Percentiles rank a stretch among this genome's conserved stretches.
These are phyloP conservation scores for Claviceps lovelessii DNA, from an alignment of 2,329 filamentous ascomycete species.

Conservation along the genomic window DNA sequence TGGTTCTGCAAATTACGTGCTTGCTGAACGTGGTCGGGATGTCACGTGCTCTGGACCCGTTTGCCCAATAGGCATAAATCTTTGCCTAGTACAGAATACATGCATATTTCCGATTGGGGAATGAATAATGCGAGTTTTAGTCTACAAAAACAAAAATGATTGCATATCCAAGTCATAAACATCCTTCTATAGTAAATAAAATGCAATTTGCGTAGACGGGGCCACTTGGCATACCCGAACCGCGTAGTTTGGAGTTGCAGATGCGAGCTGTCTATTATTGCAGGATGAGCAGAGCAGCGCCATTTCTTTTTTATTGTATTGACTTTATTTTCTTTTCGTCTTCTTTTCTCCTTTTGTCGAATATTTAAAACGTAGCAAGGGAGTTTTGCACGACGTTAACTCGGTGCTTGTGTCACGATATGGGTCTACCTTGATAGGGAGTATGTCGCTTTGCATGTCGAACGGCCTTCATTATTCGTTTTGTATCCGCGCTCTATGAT, in stretches of 20 bases:
- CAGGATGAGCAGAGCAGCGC: neutral
- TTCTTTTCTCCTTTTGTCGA: neutral
- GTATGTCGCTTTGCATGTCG: neutral
- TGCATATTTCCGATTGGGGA: neutral
- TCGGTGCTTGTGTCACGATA: neutral
- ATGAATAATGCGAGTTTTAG: neutral
- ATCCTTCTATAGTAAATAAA: neutral
- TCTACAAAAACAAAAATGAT: neutral
- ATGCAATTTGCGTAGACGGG: neutral
- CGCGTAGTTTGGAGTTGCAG: neutral
- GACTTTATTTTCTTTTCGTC: neutral
- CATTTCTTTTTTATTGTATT: neutral
- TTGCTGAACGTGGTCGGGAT: neutral
- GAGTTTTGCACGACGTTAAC: neutral
- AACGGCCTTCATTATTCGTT: neutral
- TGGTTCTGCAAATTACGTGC: too few relatives aligned
- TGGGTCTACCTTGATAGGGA: neutral
- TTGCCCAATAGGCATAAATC: neutral
- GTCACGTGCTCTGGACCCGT: neutral
- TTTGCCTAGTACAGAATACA: neutral
- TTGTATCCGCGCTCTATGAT: neutral
- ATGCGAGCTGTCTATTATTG: neutral
- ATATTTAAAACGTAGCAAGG: neutral
- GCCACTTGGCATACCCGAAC: neutral
- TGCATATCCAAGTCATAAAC: slow-evolving; percentile 1